These are phyloP conservation scores for Suillus placidus DNA, from an alignment of 768 basidiomycete species.

Conservation along the genomic window DNA sequence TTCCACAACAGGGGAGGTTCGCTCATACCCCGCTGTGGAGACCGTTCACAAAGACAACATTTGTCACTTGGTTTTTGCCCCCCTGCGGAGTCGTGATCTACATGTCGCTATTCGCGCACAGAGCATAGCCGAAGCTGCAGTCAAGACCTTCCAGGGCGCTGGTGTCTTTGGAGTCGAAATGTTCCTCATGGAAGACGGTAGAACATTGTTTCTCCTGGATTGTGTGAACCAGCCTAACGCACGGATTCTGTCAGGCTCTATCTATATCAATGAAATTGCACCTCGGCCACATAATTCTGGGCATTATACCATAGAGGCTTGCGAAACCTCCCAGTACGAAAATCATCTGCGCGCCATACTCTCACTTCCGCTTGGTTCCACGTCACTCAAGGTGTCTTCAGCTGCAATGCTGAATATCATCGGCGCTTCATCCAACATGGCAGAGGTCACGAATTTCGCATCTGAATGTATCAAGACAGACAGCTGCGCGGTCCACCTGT, in stretches of 20 bases:
- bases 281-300: constrained; percentile 98
- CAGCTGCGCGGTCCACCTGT: constrained; percentile 85
- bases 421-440: constrained; percentile 71
- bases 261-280: constrained; percentile 95
- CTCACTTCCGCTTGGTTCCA: constrained; percentile 85
- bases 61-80: constrained; percentile 91
- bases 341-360: constrained; percentile 97
- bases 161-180: constrained; percentile 98
- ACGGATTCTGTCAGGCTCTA: constrained; percentile 49
- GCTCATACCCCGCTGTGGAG: constrained; percentile 90
- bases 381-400: constrained; percentile 82
- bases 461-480: constrained; percentile 65
- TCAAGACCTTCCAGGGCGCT: constrained; percentile 79
- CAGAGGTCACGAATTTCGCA: constrained; percentile 57
- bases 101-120: constrained; percentile 62
- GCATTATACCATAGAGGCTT: constrained; percentile 98
- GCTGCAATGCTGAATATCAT: constrained; percentile 95
- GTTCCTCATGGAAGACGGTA: constrained; percentile 91
- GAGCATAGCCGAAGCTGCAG: constrained; percentile 75
- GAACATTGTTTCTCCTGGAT: constrained; percentile 19
- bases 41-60: constrained; percentile 94
- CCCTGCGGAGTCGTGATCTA: constrained; percentile 65
- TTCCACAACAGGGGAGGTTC: constrained; percentile 68
- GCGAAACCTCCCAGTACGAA: constrained; percentile 94
- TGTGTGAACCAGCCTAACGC: not conserved